Evolutionary conservation across 495 filamentous ascomycete species (phyloP).

Genomic region (Darksidea phi): DNA sequence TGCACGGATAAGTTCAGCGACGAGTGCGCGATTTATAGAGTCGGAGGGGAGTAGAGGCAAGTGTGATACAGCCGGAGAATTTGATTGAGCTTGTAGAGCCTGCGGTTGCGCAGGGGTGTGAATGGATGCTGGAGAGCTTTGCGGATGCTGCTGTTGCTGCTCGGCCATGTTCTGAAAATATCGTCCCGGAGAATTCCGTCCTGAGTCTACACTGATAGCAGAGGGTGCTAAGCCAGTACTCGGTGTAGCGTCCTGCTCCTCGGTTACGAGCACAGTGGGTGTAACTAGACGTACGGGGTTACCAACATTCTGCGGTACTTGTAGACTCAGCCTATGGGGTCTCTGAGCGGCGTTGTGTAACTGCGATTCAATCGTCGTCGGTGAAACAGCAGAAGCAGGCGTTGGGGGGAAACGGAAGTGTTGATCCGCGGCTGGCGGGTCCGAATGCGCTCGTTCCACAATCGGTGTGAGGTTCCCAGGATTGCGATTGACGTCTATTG

Average conservation of each 20-base stretch:
- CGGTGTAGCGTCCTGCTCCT: slow-evolving; percentile 47
- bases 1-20: slow-evolving; percentile 43
- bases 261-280: slow-evolving; percentile 69
- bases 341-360: slow-evolving; percentile 44
- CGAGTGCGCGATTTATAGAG: slow-evolving; percentile 41
- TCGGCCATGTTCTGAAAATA: slow-evolving; percentile 19
- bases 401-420: slow-evolving; percentile 35
- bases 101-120: not conserved
- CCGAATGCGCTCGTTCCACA: slow-evolving; percentile 33
- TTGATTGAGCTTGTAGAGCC: too few species aligned
- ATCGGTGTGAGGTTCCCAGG: slow-evolving; percentile 30
- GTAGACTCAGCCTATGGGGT: slow-evolving; percentile 66
- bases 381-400: slow-evolving; percentile 29
- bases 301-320: slow-evolving; percentile 74
- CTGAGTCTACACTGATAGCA: slow-evolving; percentile 37
- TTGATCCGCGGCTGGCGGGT: slow-evolving; percentile 31
- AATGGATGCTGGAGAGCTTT: slow-evolving; percentile 1
- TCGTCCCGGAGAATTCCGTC: slow-evolving; percentile 35
- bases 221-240: slow-evolving; percentile 31
- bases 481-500: slow-evolving; percentile 35
- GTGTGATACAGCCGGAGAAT: too few species aligned
- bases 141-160: slow-evolving; percentile 1
- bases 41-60: slow-evolving; percentile 22
- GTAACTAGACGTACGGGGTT: slow-evolving; percentile 76
- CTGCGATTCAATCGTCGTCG: slow-evolving; percentile 26